These are phyloP conservation scores for Leccinum truebloodii DNA, from an alignment of 768 basidiomycete genomes.

Conservation along the genomic window DNA sequence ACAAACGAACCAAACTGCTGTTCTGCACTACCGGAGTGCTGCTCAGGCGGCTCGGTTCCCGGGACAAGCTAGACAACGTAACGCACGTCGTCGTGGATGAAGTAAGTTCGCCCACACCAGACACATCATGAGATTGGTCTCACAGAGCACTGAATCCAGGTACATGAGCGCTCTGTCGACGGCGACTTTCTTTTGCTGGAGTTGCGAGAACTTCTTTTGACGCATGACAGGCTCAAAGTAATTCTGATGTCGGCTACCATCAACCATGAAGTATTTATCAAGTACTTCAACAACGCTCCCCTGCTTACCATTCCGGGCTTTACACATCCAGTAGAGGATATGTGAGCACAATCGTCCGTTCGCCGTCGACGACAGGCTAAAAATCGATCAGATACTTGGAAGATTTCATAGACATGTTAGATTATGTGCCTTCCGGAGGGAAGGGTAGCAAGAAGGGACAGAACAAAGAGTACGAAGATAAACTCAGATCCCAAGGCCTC, in stretches of 20 bases:
- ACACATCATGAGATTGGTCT: neutral
- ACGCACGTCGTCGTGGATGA: conserved; percentile 92
- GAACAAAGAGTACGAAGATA: conserved; percentile 44
- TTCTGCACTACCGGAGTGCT: conserved; percentile 97
- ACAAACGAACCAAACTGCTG: conserved; percentile 67
- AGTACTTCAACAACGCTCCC: conserved; percentile 83
- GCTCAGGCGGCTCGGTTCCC: conserved; percentile 71
- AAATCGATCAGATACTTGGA: conserved; percentile 70
- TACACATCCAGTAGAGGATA: conserved; percentile 74
- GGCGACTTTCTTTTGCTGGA: conserved; percentile 88
- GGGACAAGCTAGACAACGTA: conserved; percentile 67
- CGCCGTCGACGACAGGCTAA: neutral
- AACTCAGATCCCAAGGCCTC: conserved; percentile 55
- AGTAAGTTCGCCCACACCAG: conserved; percentile 41
- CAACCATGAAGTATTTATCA: conserved; percentile 81
- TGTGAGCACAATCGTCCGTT: conserved; percentile 41
- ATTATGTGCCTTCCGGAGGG: conserved; percentile 51
- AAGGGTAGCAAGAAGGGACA: conserved; percentile 33
- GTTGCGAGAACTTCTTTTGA: conserved; percentile 69
- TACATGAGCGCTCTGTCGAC: conserved; percentile 91
- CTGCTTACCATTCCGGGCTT: conserved; percentile 83
- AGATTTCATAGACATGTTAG: conserved; percentile 62
- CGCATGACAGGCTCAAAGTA: conserved; percentile 69
- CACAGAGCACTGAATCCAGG: conserved; percentile 41
- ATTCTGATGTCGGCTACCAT: conserved; percentile 95